Conservation (phyloP, 148 eudicot species). For the Euryodendron excelsum region DNA sequence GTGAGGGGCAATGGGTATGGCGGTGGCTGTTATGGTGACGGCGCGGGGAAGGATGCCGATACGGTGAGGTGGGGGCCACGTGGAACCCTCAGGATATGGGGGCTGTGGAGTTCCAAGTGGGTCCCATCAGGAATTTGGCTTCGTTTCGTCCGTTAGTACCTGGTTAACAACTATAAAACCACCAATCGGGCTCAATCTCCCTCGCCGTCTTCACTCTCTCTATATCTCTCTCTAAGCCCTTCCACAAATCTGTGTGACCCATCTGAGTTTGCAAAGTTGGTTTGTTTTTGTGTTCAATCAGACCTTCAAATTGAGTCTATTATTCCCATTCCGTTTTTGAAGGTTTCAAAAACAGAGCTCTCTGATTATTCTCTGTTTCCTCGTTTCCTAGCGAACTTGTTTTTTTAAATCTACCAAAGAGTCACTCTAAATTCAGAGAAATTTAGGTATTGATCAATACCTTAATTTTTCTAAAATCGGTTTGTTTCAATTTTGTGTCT, state of each 20-base stretch:
- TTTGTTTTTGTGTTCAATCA: not conserved
- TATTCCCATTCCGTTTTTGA: too few relatives aligned
- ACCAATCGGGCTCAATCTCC: constrained; percentile 19
- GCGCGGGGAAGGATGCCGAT: not conserved
- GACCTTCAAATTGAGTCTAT: not conserved
- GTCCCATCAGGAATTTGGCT: not conserved
- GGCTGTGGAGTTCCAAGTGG: constrained; percentile 2
- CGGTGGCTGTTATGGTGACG: constrained; percentile 21
- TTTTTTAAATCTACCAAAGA: too few relatives aligned
- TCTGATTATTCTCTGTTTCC: not conserved
- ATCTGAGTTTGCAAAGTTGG: not conserved
- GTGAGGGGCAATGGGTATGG: constrained; percentile 25
- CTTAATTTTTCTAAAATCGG: constrained; percentile 7
- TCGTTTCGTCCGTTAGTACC: too few relatives aligned
- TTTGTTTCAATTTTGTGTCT: not conserved
- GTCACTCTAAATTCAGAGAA: not conserved
- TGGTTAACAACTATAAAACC: constrained; percentile 47
- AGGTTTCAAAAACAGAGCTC: not conserved
- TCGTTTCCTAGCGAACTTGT: not conserved
- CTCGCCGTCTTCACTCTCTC: constrained; percentile 22
- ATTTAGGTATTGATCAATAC: not conserved
- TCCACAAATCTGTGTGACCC: too few relatives aligned
- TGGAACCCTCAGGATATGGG: constrained; percentile 8
- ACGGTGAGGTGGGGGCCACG: too few relatives aligned
- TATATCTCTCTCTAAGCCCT: constrained; percentile 25